phyloP scores from a whole-genome alignment of 148 eudicot genomes.

The Polygonum maritimum region DNA sequence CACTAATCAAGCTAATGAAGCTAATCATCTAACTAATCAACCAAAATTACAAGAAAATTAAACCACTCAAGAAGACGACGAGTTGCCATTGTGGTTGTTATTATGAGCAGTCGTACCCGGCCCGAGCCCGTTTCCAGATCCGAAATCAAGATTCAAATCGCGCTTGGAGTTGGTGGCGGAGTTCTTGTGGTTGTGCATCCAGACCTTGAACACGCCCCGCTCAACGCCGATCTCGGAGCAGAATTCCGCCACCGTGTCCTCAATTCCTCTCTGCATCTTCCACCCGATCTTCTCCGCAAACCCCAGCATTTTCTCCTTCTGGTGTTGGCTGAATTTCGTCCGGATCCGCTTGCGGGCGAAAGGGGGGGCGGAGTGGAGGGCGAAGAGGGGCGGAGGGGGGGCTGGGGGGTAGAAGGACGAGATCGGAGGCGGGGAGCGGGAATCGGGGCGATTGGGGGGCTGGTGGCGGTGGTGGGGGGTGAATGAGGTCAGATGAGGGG shows the following conservation, averaged over 20 bases:
- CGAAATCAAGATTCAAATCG: slow-evolving; percentile 6
- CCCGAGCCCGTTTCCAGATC: not conserved
- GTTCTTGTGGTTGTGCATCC: slow-evolving; percentile 12
- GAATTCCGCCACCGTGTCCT: not conserved
- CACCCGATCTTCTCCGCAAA: slow-evolving; percentile 10
- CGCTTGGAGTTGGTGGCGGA: not conserved
- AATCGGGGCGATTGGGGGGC: not conserved
- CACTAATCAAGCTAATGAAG: not conserved
- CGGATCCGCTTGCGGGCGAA: not conserved
- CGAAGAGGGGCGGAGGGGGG: not conserved
- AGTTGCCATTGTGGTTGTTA: not conserved
- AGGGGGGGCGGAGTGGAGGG: not conserved
- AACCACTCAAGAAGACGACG: not conserved
- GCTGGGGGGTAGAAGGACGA: not conserved
- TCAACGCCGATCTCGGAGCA: slow-evolving; percentile 11
- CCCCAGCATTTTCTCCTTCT: slow-evolving; percentile 10
- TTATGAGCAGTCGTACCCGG: too few relatives aligned
- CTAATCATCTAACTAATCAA: not conserved
- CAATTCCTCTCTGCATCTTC: slow-evolving; percentile 9
- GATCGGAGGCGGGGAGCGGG: slow-evolving; percentile 10
- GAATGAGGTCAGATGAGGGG: not conserved
- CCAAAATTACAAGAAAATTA: not conserved
- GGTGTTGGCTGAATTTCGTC: slow-evolving; percentile 5
- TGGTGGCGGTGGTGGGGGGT: slow-evolving; percentile 5
- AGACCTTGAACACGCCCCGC: slow-evolving; percentile 9